These are phyloP conservation scores for Mycena rebaudengoi DNA, from an alignment of 768 basidiomycete genomes.

Conservation along the genomic window DNA sequence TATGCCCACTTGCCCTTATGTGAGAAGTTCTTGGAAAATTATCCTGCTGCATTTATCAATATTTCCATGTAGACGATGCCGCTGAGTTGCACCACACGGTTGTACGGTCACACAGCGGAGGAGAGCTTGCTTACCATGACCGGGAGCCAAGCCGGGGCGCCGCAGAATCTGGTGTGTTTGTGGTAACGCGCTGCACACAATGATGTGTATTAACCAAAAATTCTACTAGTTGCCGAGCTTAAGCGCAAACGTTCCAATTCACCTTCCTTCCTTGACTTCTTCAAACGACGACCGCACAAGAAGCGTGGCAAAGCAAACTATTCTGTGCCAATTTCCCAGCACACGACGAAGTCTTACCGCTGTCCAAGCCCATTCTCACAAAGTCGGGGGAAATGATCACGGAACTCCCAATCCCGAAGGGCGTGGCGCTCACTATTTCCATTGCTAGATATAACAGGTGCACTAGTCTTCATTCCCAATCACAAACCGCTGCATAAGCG, in stretches of 20 bases:
- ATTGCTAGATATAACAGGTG: no score
- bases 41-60: background rate
- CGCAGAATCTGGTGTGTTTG: background rate
- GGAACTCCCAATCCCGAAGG: no score
- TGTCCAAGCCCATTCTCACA: no score
- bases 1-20: constrained; percentile 15
- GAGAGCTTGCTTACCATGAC: background rate
- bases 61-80: background rate
- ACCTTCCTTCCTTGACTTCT: background rate
- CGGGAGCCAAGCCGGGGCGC: background rate
- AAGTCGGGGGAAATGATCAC: no score
- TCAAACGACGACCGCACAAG: background rate
- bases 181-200: background rate
- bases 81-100: background rate
- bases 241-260: background rate
- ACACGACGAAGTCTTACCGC: no score
- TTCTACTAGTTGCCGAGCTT: background rate
- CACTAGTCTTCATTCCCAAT: no score
- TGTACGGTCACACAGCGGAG: background rate
- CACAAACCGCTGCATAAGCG: background rate
- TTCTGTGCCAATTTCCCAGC: background rate
- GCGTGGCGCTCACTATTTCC: no score
- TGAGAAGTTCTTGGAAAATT: background rate
- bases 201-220: background rate
- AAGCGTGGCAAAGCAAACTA: background rate